These are phyloP conservation scores for Sclerotinia subarctica DNA, from an alignment of 2,329 filamentous ascomycete genomes.

Conservation along the genomic window DNA sequence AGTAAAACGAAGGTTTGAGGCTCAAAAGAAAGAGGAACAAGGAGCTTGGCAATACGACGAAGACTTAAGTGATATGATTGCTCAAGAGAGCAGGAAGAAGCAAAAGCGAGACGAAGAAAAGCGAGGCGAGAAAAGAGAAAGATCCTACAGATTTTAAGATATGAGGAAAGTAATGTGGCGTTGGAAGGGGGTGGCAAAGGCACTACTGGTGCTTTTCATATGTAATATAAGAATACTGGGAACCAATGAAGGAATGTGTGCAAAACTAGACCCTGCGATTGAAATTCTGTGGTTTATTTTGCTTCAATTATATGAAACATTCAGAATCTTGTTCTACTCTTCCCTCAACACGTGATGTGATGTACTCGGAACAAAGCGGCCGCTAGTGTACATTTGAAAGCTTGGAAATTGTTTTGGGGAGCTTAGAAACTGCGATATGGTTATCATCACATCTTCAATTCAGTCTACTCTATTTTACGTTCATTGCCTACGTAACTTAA, in stretches of 20 bases:
- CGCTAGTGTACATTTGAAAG: not conserved
- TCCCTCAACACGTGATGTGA: not conserved
- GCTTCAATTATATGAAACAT: not conserved
- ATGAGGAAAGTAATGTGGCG: constrained; percentile 7
- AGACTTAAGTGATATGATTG: constrained; percentile 93
- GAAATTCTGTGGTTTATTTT: not conserved
- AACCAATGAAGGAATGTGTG: not conserved
- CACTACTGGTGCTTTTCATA: constrained; percentile 2
- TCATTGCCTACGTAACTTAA: not conserved
- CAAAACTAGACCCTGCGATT: not conserved
- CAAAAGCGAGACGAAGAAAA: constrained; percentile 84
- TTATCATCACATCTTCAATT: constrained; percentile 16
- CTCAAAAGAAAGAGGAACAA: constrained; percentile 60
- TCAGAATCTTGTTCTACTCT: not conserved
- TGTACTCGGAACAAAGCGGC: constrained; percentile 7
- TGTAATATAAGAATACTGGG: constrained; percentile 20
- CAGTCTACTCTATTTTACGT: not conserved
- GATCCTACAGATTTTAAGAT: constrained; percentile 35
- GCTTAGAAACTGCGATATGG: not conserved
- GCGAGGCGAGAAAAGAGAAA: constrained; percentile 54
- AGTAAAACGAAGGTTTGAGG: constrained; percentile 75
- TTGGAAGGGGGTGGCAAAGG: constrained; percentile 11
- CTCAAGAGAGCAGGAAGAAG: constrained; percentile 85
- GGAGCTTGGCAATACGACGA: constrained; percentile 70
- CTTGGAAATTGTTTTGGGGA: constrained; percentile 16